Evolutionary conservation across 2,329 filamentous ascomycete species (phyloP), one percentile per base, ranked within the genome.

Genomic region (Xylaria sp.): DNA sequence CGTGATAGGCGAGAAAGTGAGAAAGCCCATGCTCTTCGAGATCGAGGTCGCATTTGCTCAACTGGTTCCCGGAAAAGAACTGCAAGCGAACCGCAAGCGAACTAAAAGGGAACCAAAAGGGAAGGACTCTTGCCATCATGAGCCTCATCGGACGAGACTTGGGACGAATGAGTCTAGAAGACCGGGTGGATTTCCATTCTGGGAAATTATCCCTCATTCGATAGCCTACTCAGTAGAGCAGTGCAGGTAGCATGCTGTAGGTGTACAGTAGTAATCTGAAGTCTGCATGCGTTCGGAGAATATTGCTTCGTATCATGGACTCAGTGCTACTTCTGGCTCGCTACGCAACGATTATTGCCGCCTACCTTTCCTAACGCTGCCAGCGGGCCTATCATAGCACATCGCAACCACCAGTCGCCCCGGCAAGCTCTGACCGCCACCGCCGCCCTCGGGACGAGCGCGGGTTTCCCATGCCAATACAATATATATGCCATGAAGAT

Each of bases 1-100:
- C 40, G 38, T 58, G 53, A 57, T 53, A 56, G 57, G 57, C 45
- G 28, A 9, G 47, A 47, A 21, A 54, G 17, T 19, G 42, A 9
- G 40, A 51, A 40, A 49, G 35, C 51, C 57, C n/a, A n/a, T 61
- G 38, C 51, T 55, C 35, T 53, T 45, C 23, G 35, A 38, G 40
- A 42, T 49, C 57, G 25, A 46, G 57, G 45, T 42, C 37, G 25
- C 35, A 28, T 38, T 25, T 61, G 38, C 25, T 43, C 50, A 33
- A 45, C 42, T 46, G 37, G 17, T 64, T 61, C 57, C 61, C 57
- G 60, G 61, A 63, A 60, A 65, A 63, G 51, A 45, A 57, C 45
- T 11, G 23, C 43, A 42, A 57, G 60, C 56, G 60, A 65, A 53
- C 23, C 40, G 31, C 28, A 63, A 60, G 63, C 60, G 51, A 45